phyloP scores from a whole-genome alignment of 75 land plant genomes.

The Cryptomeria japonica region DNA sequence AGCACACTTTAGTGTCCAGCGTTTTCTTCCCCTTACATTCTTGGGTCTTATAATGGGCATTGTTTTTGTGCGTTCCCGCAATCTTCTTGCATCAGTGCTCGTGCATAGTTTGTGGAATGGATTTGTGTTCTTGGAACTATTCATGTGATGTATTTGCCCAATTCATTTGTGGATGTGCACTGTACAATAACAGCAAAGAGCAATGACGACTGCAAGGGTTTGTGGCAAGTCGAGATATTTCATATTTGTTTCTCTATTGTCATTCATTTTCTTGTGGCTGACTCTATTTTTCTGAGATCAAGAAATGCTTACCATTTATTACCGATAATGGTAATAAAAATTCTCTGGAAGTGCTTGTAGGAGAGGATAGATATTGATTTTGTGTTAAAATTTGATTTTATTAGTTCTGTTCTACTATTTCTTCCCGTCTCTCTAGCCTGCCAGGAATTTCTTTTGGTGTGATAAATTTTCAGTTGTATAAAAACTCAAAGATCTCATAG shows the following conservation, averaged over 20 bases:
- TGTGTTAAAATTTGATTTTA: background rate
- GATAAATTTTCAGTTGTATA: background rate
- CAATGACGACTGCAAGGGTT: background rate
- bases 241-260: background rate
- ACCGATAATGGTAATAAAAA: background rate
- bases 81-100: conserved; percentile 81
- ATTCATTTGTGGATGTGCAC: background rate
- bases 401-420: background rate
- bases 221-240: background rate
- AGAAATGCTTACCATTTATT: background rate
- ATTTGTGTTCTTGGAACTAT: conserved; percentile 90
- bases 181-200: background rate
- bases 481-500: background rate
- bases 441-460: background rate
- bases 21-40: conserved; percentile 85
- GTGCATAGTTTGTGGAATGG: conserved; percentile 99
- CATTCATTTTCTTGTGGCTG: background rate
- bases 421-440: background rate
- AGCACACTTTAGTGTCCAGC: conserved; percentile 92
- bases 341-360: background rate
- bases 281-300: background rate
- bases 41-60: conserved; percentile 94
- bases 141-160: conserved; percentile 43
- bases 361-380: background rate
- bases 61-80: conserved; percentile 78